Base-by-base conservation (phyloP, 2,329 filamentous ascomycete species). In the Xylariales sp. region DNA sequence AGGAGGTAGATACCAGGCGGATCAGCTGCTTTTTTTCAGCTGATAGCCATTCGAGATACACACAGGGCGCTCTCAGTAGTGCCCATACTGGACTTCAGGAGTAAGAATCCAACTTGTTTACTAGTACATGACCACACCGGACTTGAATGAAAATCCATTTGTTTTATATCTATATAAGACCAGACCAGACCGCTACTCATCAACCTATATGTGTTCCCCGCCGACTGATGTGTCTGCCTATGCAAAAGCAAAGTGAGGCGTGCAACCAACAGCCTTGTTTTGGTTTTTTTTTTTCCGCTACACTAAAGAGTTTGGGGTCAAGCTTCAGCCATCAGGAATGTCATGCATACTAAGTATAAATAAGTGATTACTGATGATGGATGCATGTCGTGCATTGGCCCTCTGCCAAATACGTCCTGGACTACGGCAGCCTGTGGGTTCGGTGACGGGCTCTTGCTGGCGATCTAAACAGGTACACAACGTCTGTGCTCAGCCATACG, bases 361-460 rank as follows among this genome's bases (percentile, higher is more conserved):
- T 39, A 39, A 14, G 14, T 41, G 39, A 41, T 41, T 10, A 41
- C 39, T 41, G 39, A 41, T 56, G 52, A 55, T 18, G 43, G 53
- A 41, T 34, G 23, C 23, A 63, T 63, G 61, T 56, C 56, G 52
- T 63, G 61, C 61, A 63, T 63, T 34, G 23, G 23, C 32, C 52
- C 52, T 30, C 48, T 32, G 41, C 45, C 50, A 7, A 49, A 39
- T 41, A 23, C 43, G 50, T 41, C 8, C 5, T n/a, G 34, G 34
- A n/a, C 30, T 23, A 39, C 32, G 50, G 34, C 43, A 32, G 41
- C 32, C 0, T 41, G n/a, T 8, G 32, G 32, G 14, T 36, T 56
- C 23, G 23, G 23, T 23, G 23, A 23, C 23, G 23, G 34, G 14
- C 10, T 61, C 58, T 52, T n/a, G 23, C 10, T 16, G 9, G 7